A percentile compares a stretch with the other conserved stretches of the same genome.
Conservation (phyloP, 2,329 filamentous ascomycete species). For the Zymoseptoria brevis region DNA sequence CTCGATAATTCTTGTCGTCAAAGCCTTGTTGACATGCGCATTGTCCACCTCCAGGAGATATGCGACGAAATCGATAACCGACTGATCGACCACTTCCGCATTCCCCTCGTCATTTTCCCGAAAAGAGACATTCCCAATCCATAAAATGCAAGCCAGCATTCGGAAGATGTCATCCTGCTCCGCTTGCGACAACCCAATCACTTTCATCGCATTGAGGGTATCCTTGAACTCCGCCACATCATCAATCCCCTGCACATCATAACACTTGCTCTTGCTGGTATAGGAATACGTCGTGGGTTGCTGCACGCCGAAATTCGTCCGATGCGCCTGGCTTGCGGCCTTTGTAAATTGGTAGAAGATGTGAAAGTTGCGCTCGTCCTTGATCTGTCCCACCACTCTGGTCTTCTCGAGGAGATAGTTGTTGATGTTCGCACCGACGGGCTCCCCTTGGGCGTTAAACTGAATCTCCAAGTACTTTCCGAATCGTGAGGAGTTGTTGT, state of each 20-base stretch:
- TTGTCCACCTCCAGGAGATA: conserved; percentile 86
- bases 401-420: conserved; percentile 97
- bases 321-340: conserved; percentile 77
- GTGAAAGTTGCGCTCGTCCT: conserved; percentile 95
- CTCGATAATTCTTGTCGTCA: conserved; percentile 81
- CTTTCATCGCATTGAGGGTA: conserved; percentile 85
- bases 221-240: conserved; percentile 83
- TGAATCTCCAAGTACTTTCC: conserved; percentile 97
- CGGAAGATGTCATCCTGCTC: conserved; percentile 97
- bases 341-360: conserved; percentile 99
- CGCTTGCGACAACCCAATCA: conserved; percentile 78
- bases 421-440: conserved; percentile 92
- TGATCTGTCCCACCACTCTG: conserved; percentile 88
- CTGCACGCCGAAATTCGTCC: conserved; percentile 83
- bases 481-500: conserved; percentile 98
- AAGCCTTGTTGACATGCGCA: conserved; percentile 70
- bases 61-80: conserved; percentile 87
- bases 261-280: conserved; percentile 88
- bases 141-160: conserved; percentile 83
- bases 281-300: conserved; percentile 89
- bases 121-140: conserved; percentile 92
- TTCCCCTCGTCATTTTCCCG: conserved; percentile 82
- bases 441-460: conserved; percentile 86
- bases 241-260: conserved; percentile 89
- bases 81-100: conserved; percentile 77